Conservation (phyloP, 2,329 filamentous ascomycete genomes). For the Apiospora pterosperma region DNA sequence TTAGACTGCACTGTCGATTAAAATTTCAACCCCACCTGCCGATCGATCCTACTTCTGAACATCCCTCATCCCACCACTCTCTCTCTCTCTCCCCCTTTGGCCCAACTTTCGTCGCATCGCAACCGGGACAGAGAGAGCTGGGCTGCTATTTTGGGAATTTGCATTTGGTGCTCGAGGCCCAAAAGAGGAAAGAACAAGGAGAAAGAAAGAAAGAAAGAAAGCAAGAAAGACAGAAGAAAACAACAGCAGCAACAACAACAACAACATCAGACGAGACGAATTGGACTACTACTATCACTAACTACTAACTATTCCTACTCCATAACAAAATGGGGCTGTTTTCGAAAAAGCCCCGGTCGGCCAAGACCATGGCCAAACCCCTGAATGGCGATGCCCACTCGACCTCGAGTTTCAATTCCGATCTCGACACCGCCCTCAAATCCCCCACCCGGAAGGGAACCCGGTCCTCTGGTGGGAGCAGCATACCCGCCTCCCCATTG, state of each 20-base stretch:
- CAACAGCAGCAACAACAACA: not conserved
- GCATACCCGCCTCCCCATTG: conserved; percentile 4
- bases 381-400: conserved; percentile 9
- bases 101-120: not conserved
- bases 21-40: not conserved
- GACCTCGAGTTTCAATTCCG: conserved; percentile 10
- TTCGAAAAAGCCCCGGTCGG: conserved; percentile 10
- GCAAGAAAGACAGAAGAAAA: too few relatives aligned
- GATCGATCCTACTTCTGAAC: not conserved
- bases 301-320: not conserved
- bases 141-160: not conserved
- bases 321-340: conserved; percentile 11
- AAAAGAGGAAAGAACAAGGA: not conserved
- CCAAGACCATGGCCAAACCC: conserved; percentile 9
- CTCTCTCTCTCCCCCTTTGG: not conserved
- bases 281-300: not conserved
- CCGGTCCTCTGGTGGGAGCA: conserved; percentile 7
- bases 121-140: not conserved
- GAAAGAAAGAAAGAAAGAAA: not conserved
- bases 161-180: not conserved
- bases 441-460: conserved; percentile 8
- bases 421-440: conserved; percentile 7
- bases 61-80: not conserved
- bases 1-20: not conserved
- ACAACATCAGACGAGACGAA: not conserved